These are phyloP conservation scores for Colletotrichum liaoningense DNA, from an alignment of 2,329 filamentous ascomycete species.

Conservation along the genomic window DNA sequence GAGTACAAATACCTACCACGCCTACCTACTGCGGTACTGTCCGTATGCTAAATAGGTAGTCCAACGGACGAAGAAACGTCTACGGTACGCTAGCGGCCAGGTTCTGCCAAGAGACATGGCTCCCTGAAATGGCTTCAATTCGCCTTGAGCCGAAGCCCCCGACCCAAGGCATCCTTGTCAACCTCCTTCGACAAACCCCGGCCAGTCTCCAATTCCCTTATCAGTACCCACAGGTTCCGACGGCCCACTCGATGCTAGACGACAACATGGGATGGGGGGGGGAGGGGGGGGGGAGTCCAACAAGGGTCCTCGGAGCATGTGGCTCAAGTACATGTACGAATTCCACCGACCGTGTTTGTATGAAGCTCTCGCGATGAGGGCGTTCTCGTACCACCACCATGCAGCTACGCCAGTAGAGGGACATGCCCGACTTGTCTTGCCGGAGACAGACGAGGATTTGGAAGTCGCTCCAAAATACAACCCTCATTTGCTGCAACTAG, in stretches of 20 bases:
- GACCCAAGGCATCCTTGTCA: constrained; percentile 4
- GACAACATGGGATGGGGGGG: constrained; percentile 6
- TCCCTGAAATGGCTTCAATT: constrained; percentile 26
- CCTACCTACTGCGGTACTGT: not conserved
- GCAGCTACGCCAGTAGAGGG: constrained; percentile 10
- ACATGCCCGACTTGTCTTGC: constrained; percentile 16
- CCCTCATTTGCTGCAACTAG: constrained; percentile 3
- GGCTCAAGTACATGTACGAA: constrained; percentile 10
- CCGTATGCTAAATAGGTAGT: too few relatives aligned
- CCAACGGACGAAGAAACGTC: constrained; percentile 8
- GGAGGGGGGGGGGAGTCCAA: not conserved
- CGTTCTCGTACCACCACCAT: constrained; percentile 19
- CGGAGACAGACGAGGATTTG: constrained; percentile 16
- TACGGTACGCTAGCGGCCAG: not conserved
- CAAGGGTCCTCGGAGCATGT: constrained; percentile 12
- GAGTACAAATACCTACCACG: not conserved
- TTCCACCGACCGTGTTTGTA: not conserved
- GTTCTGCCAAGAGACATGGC: constrained; percentile 19
- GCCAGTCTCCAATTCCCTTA: constrained; percentile 26
- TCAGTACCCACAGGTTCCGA: constrained; percentile 35
- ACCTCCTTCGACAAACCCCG: constrained; percentile 4
- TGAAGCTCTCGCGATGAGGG: constrained; percentile 23
- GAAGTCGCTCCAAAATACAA: constrained; percentile 3
- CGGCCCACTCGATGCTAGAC: constrained; percentile 12
- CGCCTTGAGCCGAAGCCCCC: constrained; percentile 26